Evolutionary conservation across 75 land plant species (phyloP).

Genomic region (Pinus albicaulis): DNA sequence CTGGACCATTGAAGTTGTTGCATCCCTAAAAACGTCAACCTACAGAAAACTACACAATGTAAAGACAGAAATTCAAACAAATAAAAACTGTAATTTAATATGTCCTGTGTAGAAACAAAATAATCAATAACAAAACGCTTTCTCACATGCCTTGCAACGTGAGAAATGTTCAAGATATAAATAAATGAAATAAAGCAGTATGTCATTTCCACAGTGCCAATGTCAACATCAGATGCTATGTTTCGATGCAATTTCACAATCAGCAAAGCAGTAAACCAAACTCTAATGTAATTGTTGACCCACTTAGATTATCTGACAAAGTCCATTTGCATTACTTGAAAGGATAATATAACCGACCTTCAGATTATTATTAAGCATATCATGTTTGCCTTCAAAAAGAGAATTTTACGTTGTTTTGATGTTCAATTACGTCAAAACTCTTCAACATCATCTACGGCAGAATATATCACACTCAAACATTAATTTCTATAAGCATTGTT

Average conservation of each 20-base stretch:
- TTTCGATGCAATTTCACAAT: not conserved
- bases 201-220: not conserved
- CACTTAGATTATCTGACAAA: not conserved
- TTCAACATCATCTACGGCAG: not conserved
- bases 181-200: not conserved
- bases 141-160: not conserved
- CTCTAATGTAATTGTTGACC: not conserved
- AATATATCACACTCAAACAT: not conserved
- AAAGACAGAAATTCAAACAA: not conserved
- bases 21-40: constrained; percentile 92
- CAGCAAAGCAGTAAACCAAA: not conserved
- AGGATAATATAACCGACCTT: not conserved
- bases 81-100: not conserved
- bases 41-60: constrained; percentile 20
- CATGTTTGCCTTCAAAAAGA: no score
- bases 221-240: not conserved
- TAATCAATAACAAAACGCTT: not conserved
- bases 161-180: not conserved
- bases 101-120: not conserved
- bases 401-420: no score
- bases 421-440: not conserved
- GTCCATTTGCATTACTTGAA: not conserved
- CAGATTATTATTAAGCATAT: not conserved
- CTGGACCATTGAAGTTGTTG: constrained; percentile 84
- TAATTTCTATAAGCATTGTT: not conserved